Evolutionary conservation across 495 filamentous ascomycete genomes (phyloP).

Genomic region (Aspergillus olivimuriae): DNA sequence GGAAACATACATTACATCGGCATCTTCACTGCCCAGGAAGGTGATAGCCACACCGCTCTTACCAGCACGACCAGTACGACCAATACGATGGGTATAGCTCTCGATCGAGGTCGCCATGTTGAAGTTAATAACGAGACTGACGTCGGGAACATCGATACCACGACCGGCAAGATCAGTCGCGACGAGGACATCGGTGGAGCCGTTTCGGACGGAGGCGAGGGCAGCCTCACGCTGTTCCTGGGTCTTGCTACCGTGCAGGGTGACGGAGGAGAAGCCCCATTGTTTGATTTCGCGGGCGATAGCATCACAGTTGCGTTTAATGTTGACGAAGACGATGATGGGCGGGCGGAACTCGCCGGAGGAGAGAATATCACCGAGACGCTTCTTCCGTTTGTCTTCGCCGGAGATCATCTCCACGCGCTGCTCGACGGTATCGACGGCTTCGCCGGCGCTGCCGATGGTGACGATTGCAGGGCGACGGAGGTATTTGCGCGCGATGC

Average conservation of each 20-base stretch:
- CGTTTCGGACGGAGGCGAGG: slow-evolving; percentile 75
- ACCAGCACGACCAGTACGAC: slow-evolving; percentile 94
- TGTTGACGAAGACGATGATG: slow-evolving; percentile 99
- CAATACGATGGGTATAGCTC: slow-evolving; percentile 95
- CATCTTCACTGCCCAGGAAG: slow-evolving; percentile 89
- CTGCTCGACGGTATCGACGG: slow-evolving; percentile 98
- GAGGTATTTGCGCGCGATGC: slow-evolving; percentile 93
- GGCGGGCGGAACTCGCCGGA: slow-evolving; percentile 83
- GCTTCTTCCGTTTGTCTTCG: slow-evolving; percentile 97
- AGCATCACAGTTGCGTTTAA: slow-evolving; percentile 98
- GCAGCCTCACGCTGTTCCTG: slow-evolving; percentile 97
- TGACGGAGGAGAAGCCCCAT: slow-evolving; percentile 87
- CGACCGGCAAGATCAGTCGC: slow-evolving; percentile 94
- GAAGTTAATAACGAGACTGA: slow-evolving; percentile 94
- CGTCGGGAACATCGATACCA: slow-evolving; percentile 97
- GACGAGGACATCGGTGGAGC: slow-evolving; percentile 80
- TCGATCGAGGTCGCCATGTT: slow-evolving; percentile 97
- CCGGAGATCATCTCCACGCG: slow-evolving; percentile 87
- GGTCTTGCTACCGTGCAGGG: slow-evolving; percentile 90
- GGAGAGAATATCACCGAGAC: slow-evolving; percentile 81
- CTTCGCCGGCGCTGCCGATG: slow-evolving; percentile 90
- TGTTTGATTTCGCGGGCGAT: slow-evolving; percentile 93
- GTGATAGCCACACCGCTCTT: slow-evolving; percentile 97
- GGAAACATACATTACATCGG: slow-evolving; percentile 77
- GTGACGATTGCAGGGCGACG: slow-evolving; percentile 91